Conservation (phyloP, 1,139 yeast species). For the Zygoascus sp. region DNA sequence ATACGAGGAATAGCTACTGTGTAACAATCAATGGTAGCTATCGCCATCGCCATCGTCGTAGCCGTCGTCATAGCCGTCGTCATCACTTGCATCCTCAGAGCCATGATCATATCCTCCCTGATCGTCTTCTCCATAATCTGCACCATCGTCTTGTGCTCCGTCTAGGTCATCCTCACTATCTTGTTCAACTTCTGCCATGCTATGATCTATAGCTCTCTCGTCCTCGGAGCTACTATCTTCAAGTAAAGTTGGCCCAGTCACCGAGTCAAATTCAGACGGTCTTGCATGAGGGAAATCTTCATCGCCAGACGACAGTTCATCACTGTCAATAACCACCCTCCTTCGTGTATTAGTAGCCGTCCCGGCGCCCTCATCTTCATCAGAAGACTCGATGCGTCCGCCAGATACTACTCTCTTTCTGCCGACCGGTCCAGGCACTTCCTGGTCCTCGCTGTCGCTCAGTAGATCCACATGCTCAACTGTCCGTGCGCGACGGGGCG, state of each 20-base stretch:
- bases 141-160: neutral
- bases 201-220: neutral
- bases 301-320: neutral
- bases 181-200: neutral
- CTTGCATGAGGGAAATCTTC: neutral
- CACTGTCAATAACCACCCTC: neutral
- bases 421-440: neutral
- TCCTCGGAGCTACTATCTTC: neutral
- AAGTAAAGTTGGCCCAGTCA: neutral
- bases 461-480: neutral
- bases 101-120: constrained; percentile 1
- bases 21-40: no score
- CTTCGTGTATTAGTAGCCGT: neutral
- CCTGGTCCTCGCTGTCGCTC: neutral
- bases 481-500: neutral
- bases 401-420: neutral
- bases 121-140: constrained; percentile 4
- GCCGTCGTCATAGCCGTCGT: constrained; percentile 1
- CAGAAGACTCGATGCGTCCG: no score
- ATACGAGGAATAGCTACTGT: no score
- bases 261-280: neutral
- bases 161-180: neutral
- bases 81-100: neutral
- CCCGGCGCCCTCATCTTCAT: neutral
- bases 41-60: constrained; percentile 7